Conservation (phyloP, 495 filamentous ascomycete genomes). For the Penicillium alfredii region DNA sequence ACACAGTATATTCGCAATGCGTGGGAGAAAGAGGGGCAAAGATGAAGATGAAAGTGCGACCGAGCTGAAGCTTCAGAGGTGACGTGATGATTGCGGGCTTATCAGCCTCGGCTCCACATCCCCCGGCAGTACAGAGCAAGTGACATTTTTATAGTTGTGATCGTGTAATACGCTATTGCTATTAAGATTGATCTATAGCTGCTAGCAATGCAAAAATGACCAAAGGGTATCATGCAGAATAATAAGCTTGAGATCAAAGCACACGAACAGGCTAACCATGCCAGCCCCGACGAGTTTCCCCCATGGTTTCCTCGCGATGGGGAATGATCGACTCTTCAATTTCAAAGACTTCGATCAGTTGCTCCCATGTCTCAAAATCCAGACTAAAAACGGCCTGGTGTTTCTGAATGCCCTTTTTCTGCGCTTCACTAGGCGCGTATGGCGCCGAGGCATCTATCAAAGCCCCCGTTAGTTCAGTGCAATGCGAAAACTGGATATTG, state of each 20-base stretch:
- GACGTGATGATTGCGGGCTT: slow-evolving; percentile 1
- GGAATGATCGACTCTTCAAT: slow-evolving; percentile 76
- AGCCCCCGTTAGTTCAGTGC: slow-evolving; percentile 27
- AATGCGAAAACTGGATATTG: too few species aligned
- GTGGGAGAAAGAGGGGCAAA: too few species aligned
- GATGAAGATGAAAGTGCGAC: too few species aligned
- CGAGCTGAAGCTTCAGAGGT: not conserved
- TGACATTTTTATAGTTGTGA: too few species aligned
- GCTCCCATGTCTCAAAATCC: slow-evolving; percentile 75
- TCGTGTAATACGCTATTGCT: too few species aligned
- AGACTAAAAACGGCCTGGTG: slow-evolving; percentile 82
- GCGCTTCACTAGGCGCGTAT: slow-evolving; percentile 39
- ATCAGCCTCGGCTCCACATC: slow-evolving; percentile 1
- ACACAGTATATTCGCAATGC: too few species aligned
- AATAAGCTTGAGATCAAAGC: not conserved
- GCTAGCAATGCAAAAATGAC: too few species aligned
- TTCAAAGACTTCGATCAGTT: slow-evolving; percentile 64
- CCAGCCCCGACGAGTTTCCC: slow-evolving; percentile 62
- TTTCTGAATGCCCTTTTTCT: slow-evolving; percentile 49
- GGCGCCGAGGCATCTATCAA: slow-evolving; percentile 33
- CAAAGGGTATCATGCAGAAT: slow-evolving; percentile 13
- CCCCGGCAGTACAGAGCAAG: too few species aligned
- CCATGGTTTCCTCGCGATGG: slow-evolving; percentile 61
- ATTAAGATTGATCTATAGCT: too few species aligned
- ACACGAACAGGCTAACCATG: slow-evolving; percentile 48